Base-by-base conservation (phyloP, 768 basidiomycete genomes). In the Phylloporus rhodoxanthus region DNA sequence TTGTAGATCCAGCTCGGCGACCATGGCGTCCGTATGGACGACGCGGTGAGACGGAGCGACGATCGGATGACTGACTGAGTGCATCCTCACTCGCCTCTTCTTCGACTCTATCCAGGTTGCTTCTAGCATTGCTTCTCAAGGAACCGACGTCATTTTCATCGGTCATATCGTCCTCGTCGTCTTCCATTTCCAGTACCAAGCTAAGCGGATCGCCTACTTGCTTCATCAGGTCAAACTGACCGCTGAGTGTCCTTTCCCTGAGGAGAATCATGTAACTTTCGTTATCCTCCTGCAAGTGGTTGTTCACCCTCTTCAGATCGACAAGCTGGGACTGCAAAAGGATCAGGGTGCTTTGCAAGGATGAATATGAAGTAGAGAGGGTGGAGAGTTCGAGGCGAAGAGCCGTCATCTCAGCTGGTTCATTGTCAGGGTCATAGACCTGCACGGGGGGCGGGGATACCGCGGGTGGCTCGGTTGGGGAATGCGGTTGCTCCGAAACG, bases 221-320 rank as follows among this genome's bases (percentile, higher is more conserved):
- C 58, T 75, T 81, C 64, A 83, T 72, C 54, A 89, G 71, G 64
- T 91, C 85, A 64, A 87, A 90, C 58, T 89, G 87, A 4, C 95
- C 95, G 56, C 77, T 92, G 38, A 98, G 68, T 0, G 96, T 97
- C 72, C 81, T 85, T 70, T 98, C 94, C 53, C 90, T 76, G 21
- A 98, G 71, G 33, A 99, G 77, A 54, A 94, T 90, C 79, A 95
- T 91, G 72, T 92, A 99, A 43, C 89, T 89, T 69, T 96, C 93
- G 66, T 97, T 99, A 59, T 98, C 94, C 67, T 98, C 93, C 68
- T 93, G 91, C 34, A 92, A 67, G 55, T 86, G 82, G 55, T 84
- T 79, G 65, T 96, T 96, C 53, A 93, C 85, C 47, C 87, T 74
- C 69, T 92, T 90, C 46, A 97, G 69, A 61, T 97, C 94, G 29